phyloP scores from a whole-genome alignment of 1,139 yeast genomes.

The Taphrina communis region DNA sequence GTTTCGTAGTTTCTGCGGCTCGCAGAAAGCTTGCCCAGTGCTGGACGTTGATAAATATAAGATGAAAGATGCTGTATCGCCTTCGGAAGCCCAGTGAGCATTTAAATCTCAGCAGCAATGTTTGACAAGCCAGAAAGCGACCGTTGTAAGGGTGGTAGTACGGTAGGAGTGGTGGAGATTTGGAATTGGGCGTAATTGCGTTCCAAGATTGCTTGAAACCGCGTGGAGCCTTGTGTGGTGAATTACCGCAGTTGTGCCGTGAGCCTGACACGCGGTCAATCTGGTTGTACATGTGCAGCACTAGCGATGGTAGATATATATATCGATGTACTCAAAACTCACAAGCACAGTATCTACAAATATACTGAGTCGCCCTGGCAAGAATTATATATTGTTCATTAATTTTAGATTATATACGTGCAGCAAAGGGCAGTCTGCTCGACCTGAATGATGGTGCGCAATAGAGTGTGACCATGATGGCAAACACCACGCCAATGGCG shows the following conservation, averaged over 20 bases:
- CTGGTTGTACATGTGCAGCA: no score
- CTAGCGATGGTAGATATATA: no score
- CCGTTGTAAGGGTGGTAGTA: background rate
- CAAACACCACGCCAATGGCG: background rate
- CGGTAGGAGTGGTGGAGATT: background rate
- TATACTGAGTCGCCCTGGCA: no score
- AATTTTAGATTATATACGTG: no score
- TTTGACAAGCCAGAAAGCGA: no score
- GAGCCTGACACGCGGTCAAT: background rate
- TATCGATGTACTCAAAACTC: background rate
- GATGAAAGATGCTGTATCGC: no score
- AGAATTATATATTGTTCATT: no score
- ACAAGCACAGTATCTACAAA: no score
- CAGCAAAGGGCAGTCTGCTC: no score
- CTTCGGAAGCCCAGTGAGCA: background rate
- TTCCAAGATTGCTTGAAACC: background rate
- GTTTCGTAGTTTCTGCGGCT: slow-evolving; percentile 1
- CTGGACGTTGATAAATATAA: no score
- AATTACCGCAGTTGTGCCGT: background rate
- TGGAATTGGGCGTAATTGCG: background rate
- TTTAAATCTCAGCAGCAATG: background rate
- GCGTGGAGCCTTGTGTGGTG: slow-evolving; percentile 1
- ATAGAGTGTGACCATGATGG: background rate
- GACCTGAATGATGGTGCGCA: background rate
- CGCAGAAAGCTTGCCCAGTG: background rate